Conservation (phyloP, 768 basidiomycete genomes). For the Tricholoma furcatifolium region DNA sequence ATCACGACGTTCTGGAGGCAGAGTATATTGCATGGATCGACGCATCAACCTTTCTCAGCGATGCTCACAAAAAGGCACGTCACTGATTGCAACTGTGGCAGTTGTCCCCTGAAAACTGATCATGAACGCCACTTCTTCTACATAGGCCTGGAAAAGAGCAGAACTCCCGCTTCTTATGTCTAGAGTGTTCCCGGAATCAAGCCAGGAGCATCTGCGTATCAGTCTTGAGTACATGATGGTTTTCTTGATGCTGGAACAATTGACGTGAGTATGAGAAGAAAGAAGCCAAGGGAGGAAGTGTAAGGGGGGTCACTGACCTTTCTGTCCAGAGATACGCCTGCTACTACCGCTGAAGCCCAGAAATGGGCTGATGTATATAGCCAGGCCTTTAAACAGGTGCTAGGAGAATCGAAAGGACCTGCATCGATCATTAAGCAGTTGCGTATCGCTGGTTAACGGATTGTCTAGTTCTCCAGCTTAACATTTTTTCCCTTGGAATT, state of each 20-base stretch:
- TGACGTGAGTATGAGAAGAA: slow-evolving; percentile 7
- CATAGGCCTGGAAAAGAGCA: slow-evolving; percentile 11
- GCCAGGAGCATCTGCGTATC: not conserved
- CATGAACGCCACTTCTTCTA: not conserved
- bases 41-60: not conserved
- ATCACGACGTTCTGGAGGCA: not conserved
- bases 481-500: not conserved
- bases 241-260: slow-evolving; percentile 9
- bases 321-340: slow-evolving; percentile 6
- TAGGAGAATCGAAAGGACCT: slow-evolving; percentile 2
- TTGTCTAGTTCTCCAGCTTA: not conserved
- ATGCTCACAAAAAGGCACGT: slow-evolving; percentile 8
- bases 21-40: slow-evolving; percentile 10
- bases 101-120: not conserved
- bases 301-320: not conserved
- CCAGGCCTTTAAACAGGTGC: slow-evolving; percentile 6
- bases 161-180: slow-evolving; percentile 7
- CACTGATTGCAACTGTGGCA: not conserved
- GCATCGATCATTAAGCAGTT: slow-evolving; percentile 6
- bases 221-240: slow-evolving; percentile 9
- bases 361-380: slow-evolving; percentile 9
- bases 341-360: slow-evolving; percentile 2
- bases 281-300: not conserved
- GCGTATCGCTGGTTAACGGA: not conserved
- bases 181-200: slow-evolving; percentile 6